Base-by-base conservation (phyloP, 2,329 filamentous ascomycete genomes). In the Trichoderma guizhouense region DNA sequence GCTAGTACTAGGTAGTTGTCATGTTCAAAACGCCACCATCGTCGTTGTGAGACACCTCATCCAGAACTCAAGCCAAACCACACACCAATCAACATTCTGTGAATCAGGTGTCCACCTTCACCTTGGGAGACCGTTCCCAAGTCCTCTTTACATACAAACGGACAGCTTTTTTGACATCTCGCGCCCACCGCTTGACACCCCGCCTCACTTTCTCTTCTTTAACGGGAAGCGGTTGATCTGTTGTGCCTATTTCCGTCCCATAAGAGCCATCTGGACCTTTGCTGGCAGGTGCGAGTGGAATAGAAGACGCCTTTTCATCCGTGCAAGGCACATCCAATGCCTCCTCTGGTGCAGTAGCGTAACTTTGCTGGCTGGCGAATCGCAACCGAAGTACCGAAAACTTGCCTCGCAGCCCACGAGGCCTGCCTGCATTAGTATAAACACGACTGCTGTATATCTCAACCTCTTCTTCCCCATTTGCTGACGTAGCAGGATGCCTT, bases 161-260 rank as follows among this genome's bases (percentile, higher is more conserved):
- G 36, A 83, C 76, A 36, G 76, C 78, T 51, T 76, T 76, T 61
- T 77, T 82, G 28, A 79, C 80, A 60, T 78, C 77, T 64, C 73
- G 76, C 26, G 79, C 80, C 81, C 81, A 83, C 47, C 76, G 77
- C 71, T 76, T 79, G 36, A 83, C 75, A 34, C 79, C 75, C 7
- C 75, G 75, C 14, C 73, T 75, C 64, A 73, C 74, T 67, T 74
- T 77, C 57, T 74, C 76, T 30, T 75, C 71, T 61, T 64, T 75
- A 18, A 53, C 61, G 21, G 74, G 74, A 55, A 39, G 36, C 30
- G 71, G 34, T 68, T 62, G 72, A 15, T 28, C 53, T 3, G 74
- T 73, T 8, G 53, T 26, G 4, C 68, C 57, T 8, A 53, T n/a
- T 15, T 24, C 53, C 21, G 26, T 30, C 14, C 67, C 64, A 14